These are phyloP conservation scores for Theileria orientalis DNA, from an alignment of 169 alveolate species.

Conservation along the genomic window DNA sequence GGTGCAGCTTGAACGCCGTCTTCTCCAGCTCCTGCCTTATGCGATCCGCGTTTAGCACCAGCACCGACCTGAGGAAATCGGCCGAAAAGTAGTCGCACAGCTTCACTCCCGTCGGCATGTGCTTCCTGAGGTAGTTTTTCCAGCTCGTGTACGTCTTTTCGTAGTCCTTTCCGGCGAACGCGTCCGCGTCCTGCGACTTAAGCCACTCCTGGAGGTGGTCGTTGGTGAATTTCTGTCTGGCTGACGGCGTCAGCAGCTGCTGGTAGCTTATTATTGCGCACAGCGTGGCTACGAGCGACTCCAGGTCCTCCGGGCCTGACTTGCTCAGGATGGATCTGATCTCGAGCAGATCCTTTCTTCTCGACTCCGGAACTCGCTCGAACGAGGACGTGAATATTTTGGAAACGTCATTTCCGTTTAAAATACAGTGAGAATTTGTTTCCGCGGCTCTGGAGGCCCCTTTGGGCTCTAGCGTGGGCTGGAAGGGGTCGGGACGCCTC, in stretches of 20 bases:
- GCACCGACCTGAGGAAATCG: constrained; percentile 55
- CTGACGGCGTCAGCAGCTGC: constrained; percentile 63
- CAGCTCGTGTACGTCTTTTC: constrained; percentile 43
- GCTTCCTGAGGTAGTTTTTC: constrained; percentile 63
- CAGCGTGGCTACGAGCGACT: constrained; percentile 28
- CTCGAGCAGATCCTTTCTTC: constrained; percentile 48
- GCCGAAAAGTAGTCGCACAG: constrained; percentile 60
- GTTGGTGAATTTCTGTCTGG: constrained; percentile 39
- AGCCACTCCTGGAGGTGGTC: constrained; percentile 60
- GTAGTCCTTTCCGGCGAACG: constrained; percentile 57
- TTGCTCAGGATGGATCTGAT: constrained; percentile 36
- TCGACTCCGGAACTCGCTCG: constrained; percentile 50
- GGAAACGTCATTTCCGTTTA: constrained; percentile 43
- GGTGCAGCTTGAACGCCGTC: constrained; percentile 54
- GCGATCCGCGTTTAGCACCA: constrained; percentile 55
- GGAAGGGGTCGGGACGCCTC: constrained; percentile 54
- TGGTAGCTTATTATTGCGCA: constrained; percentile 65
- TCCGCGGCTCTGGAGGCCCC: neutral
- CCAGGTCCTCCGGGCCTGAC: constrained; percentile 25
- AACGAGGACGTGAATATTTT: constrained; percentile 40
- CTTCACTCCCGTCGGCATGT: constrained; percentile 57
- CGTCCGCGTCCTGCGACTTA: constrained; percentile 61
- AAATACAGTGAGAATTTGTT: neutral
- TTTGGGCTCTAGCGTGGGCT: constrained; percentile 11
- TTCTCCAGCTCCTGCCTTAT: constrained; percentile 57